Base-by-base conservation (phyloP, 805 yeast genomes). In the Saccharomyces cerevisiae region DNA sequence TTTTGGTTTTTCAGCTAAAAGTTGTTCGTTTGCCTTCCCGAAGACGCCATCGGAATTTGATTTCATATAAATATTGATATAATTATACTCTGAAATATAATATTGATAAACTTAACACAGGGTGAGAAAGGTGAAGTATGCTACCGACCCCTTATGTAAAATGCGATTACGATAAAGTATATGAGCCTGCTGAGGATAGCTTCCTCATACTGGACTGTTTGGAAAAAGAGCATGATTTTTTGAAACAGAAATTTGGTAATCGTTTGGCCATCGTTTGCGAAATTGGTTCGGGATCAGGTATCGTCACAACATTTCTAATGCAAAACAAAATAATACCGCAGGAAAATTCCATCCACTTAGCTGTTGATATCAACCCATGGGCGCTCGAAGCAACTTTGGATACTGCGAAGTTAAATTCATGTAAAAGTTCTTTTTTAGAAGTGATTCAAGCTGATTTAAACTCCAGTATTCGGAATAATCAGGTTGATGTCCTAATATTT, bases 111-210 rank as follows among this genome's bases (percentile, higher is more conserved):
- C 5, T 26, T 22, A 9, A 14, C 6, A 28, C 41, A 24, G 43
- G 47, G 21, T 28, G 11, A 41, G 3, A 14, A 13, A 13, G 41
- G 8, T 41, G 13, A 11, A 22, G 11, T 14, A 90, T 90, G 97
- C 75, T 88, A 3, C 84, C 94, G 4, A 91, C 97, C 0, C 97
- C 98, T 1, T 68, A 70, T 6, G 73, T 86, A 1, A 69, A 75
- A 21, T 77, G 84, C 21, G 85, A 86, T 62, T 80, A 77, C 57
- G 83, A 79, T n/a, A 78, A 77, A 60, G 96, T 92, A 3, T 94
- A 94, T 67, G 99, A 94, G 65, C 98, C 99, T 0, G 81, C 96
- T 0, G 99, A 94, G 63, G 99, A 94, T 72, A 81, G 96, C 6
- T 94, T 85, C 65, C 79, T 92, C 9, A 73, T 94, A 9, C 70